These are phyloP conservation scores for Pseudogymnoascus sp. DNA, from an alignment of 2,329 filamentous ascomycete genomes.

Conservation along the genomic window DNA sequence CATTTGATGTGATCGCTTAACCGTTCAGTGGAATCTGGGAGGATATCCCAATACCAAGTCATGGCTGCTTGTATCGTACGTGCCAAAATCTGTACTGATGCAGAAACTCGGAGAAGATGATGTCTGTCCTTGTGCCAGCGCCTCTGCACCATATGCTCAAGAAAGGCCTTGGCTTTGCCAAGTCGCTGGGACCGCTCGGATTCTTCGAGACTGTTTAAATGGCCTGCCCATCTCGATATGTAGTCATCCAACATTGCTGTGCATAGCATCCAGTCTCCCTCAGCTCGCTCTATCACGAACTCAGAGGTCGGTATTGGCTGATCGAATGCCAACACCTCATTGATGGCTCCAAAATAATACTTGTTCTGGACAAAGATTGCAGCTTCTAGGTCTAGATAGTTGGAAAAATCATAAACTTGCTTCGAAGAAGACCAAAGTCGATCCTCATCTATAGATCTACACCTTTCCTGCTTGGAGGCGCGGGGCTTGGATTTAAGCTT, in stretches of 20 bases:
- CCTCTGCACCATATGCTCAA: background rate
- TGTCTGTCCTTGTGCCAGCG: constrained; percentile 1
- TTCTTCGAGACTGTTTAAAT: background rate
- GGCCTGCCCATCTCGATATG: background rate
- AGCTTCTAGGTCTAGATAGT: constrained; percentile 2
- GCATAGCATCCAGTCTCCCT: background rate
- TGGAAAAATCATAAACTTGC: background rate
- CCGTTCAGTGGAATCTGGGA: background rate
- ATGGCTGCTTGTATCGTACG: constrained; percentile 1
- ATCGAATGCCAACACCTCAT: background rate
- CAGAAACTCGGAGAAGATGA: background rate
- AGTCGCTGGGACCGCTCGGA: background rate
- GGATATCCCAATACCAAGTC: background rate
- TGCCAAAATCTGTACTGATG: background rate
- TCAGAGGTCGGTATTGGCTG: background rate
- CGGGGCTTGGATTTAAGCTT: background rate
- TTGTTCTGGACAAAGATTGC: constrained; percentile 2
- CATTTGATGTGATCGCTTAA: background rate
- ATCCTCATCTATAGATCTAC: background rate
- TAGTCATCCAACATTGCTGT: background rate
- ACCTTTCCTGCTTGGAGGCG: background rate
- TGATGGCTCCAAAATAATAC: constrained; percentile 5
- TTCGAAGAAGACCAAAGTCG: background rate
- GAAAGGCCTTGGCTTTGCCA: background rate
- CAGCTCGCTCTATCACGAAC: background rate